Percentiles rank a stretch among this genome's conserved stretches.
Evolutionary conservation across 805 yeast genomes (phyloP).

Genomic region (Candida oleophila): DNA sequence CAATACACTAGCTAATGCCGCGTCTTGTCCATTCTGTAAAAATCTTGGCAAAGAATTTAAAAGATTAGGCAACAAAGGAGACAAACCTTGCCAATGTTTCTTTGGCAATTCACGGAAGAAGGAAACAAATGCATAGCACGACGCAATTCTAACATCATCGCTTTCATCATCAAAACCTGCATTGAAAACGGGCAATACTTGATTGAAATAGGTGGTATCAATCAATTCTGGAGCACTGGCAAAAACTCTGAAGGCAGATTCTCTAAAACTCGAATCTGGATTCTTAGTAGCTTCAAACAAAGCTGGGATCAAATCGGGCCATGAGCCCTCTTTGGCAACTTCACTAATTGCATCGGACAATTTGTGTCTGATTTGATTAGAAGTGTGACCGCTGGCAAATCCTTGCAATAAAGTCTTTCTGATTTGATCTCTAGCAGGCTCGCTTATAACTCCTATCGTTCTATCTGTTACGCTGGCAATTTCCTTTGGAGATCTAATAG

Average conservation of each 20-base stretch:
- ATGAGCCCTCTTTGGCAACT: slow-evolving; percentile 73
- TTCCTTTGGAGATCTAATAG: slow-evolving; percentile 73
- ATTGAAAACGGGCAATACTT: slow-evolving; percentile 67
- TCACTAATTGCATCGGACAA: slow-evolving; percentile 93
- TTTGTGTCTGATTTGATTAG: slow-evolving; percentile 84
- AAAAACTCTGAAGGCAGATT: slow-evolving; percentile 86
- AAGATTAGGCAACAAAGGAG: slow-evolving; percentile 78
- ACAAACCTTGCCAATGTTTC: slow-evolving; percentile 70
- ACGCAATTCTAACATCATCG: slow-evolving; percentile 86
- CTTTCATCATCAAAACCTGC: slow-evolving; percentile 75
- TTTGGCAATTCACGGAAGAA: slow-evolving; percentile 83
- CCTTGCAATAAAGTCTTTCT: slow-evolving; percentile 70
- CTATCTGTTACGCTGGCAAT: slow-evolving; percentile 68
- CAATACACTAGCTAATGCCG: slow-evolving; percentile 81
- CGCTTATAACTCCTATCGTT: slow-evolving; percentile 68
- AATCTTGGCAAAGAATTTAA: slow-evolving; percentile 86
- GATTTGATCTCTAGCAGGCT: slow-evolving; percentile 58
- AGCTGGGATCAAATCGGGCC: slow-evolving; percentile 81
- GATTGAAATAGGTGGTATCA: slow-evolving; percentile 53
- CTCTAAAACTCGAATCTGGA: slow-evolving; percentile 69
- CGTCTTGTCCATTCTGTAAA: slow-evolving; percentile 73
- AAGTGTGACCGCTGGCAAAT: slow-evolving; percentile 57
- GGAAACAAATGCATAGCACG: slow-evolving; percentile 89
- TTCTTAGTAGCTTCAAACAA: slow-evolving; percentile 62
- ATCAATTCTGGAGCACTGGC: slow-evolving; percentile 80